Base-by-base conservation (phyloP, 2,329 filamentous ascomycete species). In the Sporothrix dimorphospora region DNA sequence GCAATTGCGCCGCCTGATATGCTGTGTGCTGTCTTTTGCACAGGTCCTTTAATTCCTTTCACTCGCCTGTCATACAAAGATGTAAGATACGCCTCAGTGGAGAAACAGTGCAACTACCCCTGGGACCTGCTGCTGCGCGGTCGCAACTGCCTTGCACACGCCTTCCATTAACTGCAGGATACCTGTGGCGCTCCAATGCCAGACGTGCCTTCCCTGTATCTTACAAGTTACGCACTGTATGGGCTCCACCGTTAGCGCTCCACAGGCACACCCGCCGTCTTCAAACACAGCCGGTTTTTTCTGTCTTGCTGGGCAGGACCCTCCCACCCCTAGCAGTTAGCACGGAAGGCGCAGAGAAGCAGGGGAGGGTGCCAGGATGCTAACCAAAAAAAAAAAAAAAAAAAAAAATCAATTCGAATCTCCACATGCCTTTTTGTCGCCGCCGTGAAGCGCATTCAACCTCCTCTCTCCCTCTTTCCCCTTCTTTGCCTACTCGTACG, bases 281-380 rank as follows among this genome's bases (percentile, higher is more conserved):
- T 59, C 47, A 45, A 65, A 34, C 65, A 70, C 66, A 72, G 67
- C 67, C 67, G 67, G 71, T 70, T 72, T 72, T 65, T 72, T 59
- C 16, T 40, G 24, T 27, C 27, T 24, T 57, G 21, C 9, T 27
- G 40, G 45, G 47, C 61, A 34, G 40, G 27, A 51, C 24, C 42
- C 65, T 51, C 27, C 27, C 42, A 16, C 65, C 16, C 55, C 57
- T 59, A 59, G 42, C 38, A 53, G 67, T 61, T 40, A 45, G 42
- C 30, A 61, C 57, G 45, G 42, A 65, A 51, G 55, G 45, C 57
- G 57, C 27, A 51, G 34, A 61, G 30, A 21, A 59, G 67, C 68
- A 61, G 53, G 51, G 34, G 40, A 59, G 38, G 45, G 7, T 66
- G 19, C 61, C 12, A 19, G 19, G 30, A 4, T 34, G 34, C 24